Base-by-base conservation (phyloP, 768 basidiomycete species). In the Termitomyces sp. region DNA sequence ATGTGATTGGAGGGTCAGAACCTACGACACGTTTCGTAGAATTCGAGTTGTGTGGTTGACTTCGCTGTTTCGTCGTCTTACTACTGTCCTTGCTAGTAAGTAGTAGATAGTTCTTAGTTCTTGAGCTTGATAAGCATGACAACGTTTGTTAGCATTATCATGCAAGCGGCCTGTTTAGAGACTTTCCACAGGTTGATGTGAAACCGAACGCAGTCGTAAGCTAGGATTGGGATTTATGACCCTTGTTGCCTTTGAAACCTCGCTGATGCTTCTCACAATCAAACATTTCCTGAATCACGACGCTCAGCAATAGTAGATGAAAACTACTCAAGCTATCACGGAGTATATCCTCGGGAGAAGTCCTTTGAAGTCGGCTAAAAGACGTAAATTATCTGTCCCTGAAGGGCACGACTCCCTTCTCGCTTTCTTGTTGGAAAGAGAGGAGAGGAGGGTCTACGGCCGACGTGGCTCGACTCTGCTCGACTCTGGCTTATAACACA, bases 1-100 rank as follows among this genome's bases (percentile, higher is more conserved):
- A 63, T 36, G 53, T 44, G 36, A 55, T 68, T 33, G 64, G 67
- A 11, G 62, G 63, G 29, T 61, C 60, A 20, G 63, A 63, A 39
- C 16, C 60, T 35, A 61, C 60, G 16, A 56, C 60, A 13, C 64
- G 67, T 10, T 67, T 63, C 44, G 51, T 64, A 16, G 67, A 68
- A 41, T 64, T 66, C 48, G 67, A 66, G 47, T 23, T 40, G 47
- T 12, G 35, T 11, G n/a, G 25, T 3, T 38, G 36, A n/a, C 18
- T 10, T 49, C n/a, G 35, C n/a, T n/a, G n/a, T n/a, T n/a, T n/a
- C n/a, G n/a, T n/a, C n/a, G n/a, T n/a, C 22, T 36, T 6, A 25
- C 5, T n/a, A 27, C 16, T 2, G n/a, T 9, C 3, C 35, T 11
- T 27, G 16, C 1, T 22, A 3, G 6, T 27, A 25, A 33, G 16